phyloP scores from a whole-genome alignment of 2,329 filamentous ascomycete genomes.

The Neonectria punicea region DNA sequence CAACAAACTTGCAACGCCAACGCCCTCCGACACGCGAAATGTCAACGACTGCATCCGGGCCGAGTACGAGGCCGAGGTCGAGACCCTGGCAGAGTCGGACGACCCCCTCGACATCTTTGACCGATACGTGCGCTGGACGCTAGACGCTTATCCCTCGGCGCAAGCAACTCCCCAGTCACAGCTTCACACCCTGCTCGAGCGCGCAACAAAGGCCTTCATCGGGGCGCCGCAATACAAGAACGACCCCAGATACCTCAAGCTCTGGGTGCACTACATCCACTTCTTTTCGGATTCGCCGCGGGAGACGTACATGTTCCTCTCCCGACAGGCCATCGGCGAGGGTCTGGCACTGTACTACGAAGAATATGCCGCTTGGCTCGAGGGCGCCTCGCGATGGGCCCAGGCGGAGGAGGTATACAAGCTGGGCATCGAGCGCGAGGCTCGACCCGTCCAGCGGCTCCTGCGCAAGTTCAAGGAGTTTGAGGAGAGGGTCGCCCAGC shows the following conservation, averaged over 20 bases:
- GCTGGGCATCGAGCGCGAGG: constrained; percentile 88
- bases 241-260: constrained; percentile 89
- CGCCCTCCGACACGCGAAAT: constrained; percentile 77
- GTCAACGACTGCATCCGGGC: constrained; percentile 82
- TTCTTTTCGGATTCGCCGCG: constrained; percentile 94
- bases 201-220: constrained; percentile 90
- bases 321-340: constrained; percentile 89
- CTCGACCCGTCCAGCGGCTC: constrained; percentile 82
- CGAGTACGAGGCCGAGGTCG: constrained; percentile 87
- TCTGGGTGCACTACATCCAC: constrained; percentile 95
- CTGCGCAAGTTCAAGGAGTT: constrained; percentile 94
- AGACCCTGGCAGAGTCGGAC: constrained; percentile 83
- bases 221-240: constrained; percentile 91
- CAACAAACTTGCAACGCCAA: constrained; percentile 69
- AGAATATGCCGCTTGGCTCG: constrained; percentile 94
- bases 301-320: constrained; percentile 91
- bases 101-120: constrained; percentile 97
- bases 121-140: constrained; percentile 95
- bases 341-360: constrained; percentile 93
- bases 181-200: constrained; percentile 87
- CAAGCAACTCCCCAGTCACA: constrained; percentile 94
- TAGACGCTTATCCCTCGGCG: constrained; percentile 93
- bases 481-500: constrained; percentile 77
- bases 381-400: constrained; percentile 82
- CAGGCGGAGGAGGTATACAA: constrained; percentile 96